phyloP scores from a whole-genome alignment of 768 basidiomycete species.

The Boletus vinaceobasis region DNA sequence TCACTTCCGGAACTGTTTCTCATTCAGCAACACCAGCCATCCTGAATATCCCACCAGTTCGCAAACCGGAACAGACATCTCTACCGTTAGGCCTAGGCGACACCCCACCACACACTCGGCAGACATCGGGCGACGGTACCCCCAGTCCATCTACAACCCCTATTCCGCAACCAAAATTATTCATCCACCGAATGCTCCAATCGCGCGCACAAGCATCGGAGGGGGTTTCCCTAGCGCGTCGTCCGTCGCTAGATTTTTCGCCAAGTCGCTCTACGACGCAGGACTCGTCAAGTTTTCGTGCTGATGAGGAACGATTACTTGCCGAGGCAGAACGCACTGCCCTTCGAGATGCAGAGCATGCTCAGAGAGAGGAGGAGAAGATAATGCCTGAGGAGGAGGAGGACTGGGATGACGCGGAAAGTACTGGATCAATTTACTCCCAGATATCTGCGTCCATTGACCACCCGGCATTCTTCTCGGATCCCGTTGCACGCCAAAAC shows the following conservation, averaged over 20 bases:
- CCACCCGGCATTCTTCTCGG: constrained; percentile 4
- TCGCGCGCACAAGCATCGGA: constrained; percentile 20
- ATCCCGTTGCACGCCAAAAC: not conserved
- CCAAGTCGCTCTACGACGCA: constrained; percentile 6
- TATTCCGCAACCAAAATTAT: constrained; percentile 2
- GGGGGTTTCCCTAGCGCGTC: not conserved
- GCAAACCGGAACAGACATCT: not conserved
- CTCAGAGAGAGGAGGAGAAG: not conserved
- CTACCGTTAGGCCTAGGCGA: not conserved
- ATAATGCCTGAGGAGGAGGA: not conserved
- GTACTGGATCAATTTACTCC: constrained; percentile 22
- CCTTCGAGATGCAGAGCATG: constrained; percentile 12
- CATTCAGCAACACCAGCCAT: not conserved
- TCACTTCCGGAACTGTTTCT: not conserved
- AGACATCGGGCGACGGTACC: not conserved
- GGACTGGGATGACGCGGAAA: not conserved
- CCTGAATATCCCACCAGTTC: constrained; percentile 6
- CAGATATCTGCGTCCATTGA: constrained; percentile 22
- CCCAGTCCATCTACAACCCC: not conserved
- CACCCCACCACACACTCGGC: not conserved
- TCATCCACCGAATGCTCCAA: constrained; percentile 21
- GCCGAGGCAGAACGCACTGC: constrained; percentile 15
- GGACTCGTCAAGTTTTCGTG: not conserved
- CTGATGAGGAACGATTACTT: constrained; percentile 12
- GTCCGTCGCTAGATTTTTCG: constrained; percentile 1